These are phyloP conservation scores for Trypanosoma scelopori DNA, from an alignment of 208 protist genomes.

Conservation along the genomic window DNA sequence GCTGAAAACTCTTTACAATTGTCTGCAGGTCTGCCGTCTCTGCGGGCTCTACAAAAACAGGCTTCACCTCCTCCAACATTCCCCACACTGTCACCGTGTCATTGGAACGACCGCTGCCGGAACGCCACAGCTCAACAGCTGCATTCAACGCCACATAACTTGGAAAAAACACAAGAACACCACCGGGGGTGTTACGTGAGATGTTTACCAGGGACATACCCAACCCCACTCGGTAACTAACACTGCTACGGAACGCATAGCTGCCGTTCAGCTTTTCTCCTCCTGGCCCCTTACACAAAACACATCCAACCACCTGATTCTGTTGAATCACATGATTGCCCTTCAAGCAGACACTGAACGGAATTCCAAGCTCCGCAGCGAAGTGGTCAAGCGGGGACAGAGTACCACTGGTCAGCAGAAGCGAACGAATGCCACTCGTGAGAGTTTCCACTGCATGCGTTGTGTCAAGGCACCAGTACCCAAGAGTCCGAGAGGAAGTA, in stretches of 20 bases:
- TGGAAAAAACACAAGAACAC: slow-evolving; percentile 98
- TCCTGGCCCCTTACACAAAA: slow-evolving; percentile 67
- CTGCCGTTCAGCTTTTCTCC: slow-evolving; percentile 80
- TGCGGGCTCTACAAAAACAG: slow-evolving; percentile 85
- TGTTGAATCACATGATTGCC: slow-evolving; percentile 92
- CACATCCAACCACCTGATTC: slow-evolving; percentile 61
- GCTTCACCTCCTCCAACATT: slow-evolving; percentile 72
- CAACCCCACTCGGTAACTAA: slow-evolving; percentile 76
- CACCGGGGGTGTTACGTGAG: slow-evolving; percentile 88
- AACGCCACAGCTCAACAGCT: slow-evolving; percentile 73
- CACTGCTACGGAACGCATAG: slow-evolving; percentile 74
- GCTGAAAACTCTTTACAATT: slow-evolving; percentile 72
- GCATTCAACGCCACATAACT: slow-evolving; percentile 84
- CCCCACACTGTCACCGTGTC: slow-evolving; percentile 72
- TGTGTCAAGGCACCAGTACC: slow-evolving; percentile 94
- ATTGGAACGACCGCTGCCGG: slow-evolving; percentile 35
- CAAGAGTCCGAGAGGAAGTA: slow-evolving; percentile 41
- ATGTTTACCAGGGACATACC: slow-evolving; percentile 91
- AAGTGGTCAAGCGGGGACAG: slow-evolving; percentile 95
- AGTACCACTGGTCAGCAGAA: slow-evolving; percentile 97
- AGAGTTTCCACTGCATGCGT: slow-evolving; percentile 72
- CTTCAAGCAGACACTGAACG: slow-evolving; percentile 81
- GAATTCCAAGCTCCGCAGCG: slow-evolving; percentile 85
- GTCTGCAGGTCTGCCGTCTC: slow-evolving; percentile 48
- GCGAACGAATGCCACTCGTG: slow-evolving; percentile 26